Evolutionary conservation across 768 basidiomycete species (phyloP).

Genomic region (Sporobolomyces phaffii): DNA sequence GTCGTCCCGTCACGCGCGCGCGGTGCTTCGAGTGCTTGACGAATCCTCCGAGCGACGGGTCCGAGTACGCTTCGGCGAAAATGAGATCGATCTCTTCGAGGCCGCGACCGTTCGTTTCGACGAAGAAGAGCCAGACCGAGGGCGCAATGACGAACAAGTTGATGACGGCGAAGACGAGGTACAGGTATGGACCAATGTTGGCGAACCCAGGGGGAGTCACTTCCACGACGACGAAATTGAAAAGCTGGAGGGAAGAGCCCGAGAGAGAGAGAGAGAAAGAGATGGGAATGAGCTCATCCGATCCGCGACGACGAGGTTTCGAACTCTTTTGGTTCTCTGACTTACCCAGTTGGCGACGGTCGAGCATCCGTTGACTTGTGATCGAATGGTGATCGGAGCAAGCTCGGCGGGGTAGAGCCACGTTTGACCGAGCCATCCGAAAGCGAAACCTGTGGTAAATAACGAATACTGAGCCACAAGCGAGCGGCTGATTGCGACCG

Average conservation of each 20-base stretch:
- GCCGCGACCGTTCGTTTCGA: not conserved
- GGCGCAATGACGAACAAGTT: constrained; percentile 2
- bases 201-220: not conserved
- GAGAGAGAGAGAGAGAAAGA: not conserved
- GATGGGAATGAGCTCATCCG: not conserved
- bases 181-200: constrained; percentile 1
- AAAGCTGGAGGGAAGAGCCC: not conserved
- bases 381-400: constrained; percentile 58
- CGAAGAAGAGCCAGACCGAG: not conserved
- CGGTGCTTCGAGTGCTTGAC: not conserved
- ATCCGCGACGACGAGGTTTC: too few relatives aligned
- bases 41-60: constrained; percentile 8
- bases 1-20: not conserved
- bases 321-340: too few relatives aligned
- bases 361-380: constrained; percentile 60
- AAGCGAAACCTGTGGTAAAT: constrained; percentile 63
- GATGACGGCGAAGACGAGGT: constrained; percentile 13
- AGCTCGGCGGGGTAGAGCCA: constrained; percentile 63
- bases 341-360: constrained; percentile 51
- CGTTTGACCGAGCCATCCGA: constrained; percentile 55
- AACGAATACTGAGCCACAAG: constrained; percentile 51
- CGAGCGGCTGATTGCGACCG: too few relatives aligned
- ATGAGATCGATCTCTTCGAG: constrained; percentile 23
- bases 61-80: constrained; percentile 17
- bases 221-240: not conserved